These are phyloP conservation scores for Paracoccidioides brasiliensis DNA, from an alignment of 2,329 filamentous ascomycete species.

Conservation along the genomic window DNA sequence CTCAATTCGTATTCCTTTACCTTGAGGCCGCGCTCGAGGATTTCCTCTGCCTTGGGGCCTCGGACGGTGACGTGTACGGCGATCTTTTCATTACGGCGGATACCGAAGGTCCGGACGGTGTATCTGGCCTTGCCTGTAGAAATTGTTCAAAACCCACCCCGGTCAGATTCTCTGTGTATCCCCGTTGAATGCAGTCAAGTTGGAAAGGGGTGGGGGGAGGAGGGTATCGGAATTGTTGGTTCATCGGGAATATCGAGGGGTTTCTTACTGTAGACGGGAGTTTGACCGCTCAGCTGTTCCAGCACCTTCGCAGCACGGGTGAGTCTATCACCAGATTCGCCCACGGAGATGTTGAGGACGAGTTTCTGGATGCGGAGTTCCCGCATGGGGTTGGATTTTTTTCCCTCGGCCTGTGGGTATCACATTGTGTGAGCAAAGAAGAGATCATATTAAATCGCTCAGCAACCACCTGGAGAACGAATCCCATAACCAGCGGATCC, in stretches of 20 bases:
- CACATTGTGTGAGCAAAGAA: slow-evolving; percentile 12
- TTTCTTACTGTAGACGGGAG: slow-evolving; percentile 85
- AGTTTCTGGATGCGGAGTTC: slow-evolving; percentile 99
- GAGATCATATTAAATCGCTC: not conserved
- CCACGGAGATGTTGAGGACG: slow-evolving; percentile 98
- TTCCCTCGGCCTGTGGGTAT: slow-evolving; percentile 49
- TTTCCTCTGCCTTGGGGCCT: slow-evolving; percentile 98
- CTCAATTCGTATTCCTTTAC: slow-evolving; percentile 99
- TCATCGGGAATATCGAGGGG: not conserved
- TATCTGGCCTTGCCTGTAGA: slow-evolving; percentile 90
- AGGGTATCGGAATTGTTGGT: no score
- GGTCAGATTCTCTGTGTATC: not conserved
- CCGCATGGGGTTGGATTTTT: slow-evolving; percentile 97
- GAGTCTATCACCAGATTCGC: slow-evolving; percentile 99
- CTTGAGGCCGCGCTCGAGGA: slow-evolving; percentile 99
- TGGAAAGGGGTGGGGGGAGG: no score
- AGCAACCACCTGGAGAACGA: slow-evolving; percentile 3
- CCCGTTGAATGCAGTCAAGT: not conserved
- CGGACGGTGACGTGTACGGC: slow-evolving; percentile 98
- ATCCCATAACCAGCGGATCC: slow-evolving; percentile 1
- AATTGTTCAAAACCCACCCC: slow-evolving; percentile 12
- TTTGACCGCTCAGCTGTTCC: slow-evolving; percentile 98
- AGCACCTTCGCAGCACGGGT: slow-evolving; percentile 99
- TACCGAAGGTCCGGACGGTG: slow-evolving; percentile 99
- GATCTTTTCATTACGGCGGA: slow-evolving; percentile 99